A percentile compares a stretch with the other conserved stretches of the same genome.
phyloP scores from a whole-genome alignment of 2,329 filamentous ascomycete species.

The Cordyceps tenuipes region DNA sequence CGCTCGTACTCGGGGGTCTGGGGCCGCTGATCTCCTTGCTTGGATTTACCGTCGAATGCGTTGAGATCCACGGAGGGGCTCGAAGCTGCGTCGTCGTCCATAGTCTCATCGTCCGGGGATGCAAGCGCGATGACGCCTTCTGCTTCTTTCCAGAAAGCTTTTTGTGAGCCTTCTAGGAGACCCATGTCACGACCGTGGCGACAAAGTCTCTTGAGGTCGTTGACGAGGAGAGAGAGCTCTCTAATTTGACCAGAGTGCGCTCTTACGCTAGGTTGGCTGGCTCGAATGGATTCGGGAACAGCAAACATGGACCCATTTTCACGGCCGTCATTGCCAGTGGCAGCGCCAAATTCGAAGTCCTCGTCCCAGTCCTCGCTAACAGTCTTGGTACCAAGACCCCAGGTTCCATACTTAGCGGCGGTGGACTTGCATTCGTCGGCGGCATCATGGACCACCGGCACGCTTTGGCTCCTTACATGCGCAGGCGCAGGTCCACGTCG shows the following conservation, averaged over 20 bases:
- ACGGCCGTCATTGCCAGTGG: conserved; percentile 29
- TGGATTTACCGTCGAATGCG: conserved; percentile 33
- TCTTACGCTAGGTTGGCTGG: conserved; percentile 72
- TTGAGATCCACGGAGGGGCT: conserved; percentile 33
- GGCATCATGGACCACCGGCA: conserved; percentile 61
- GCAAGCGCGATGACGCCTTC: conserved; percentile 84
- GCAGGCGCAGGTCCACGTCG: conserved; percentile 60
- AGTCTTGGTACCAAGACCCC: conserved; percentile 71
- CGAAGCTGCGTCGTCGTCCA: conserved; percentile 29
- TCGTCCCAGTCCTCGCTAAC: conserved; percentile 85
- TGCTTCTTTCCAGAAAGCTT: conserved; percentile 66
- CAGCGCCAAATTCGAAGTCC: conserved; percentile 67
- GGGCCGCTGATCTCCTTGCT: conserved; percentile 40
- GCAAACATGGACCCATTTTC: conserved; percentile 26
- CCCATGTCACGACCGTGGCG: conserved; percentile 60
- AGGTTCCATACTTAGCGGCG: conserved; percentile 69
- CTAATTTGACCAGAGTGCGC: conserved; percentile 77
- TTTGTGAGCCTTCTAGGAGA: conserved; percentile 51
- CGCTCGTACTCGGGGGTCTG: conserved; percentile 35
- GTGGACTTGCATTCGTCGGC: conserved; percentile 45
- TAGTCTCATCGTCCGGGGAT: conserved; percentile 51
- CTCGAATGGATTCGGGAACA: conserved; percentile 68
- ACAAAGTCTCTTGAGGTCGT: conserved; percentile 71
- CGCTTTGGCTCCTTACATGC: conserved; percentile 74
- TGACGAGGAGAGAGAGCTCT: conserved; percentile 72